These are phyloP conservation scores for Parasitella parasitica DNA, from an alignment of 371 early-diverging fungal species.

Conservation along the genomic window DNA sequence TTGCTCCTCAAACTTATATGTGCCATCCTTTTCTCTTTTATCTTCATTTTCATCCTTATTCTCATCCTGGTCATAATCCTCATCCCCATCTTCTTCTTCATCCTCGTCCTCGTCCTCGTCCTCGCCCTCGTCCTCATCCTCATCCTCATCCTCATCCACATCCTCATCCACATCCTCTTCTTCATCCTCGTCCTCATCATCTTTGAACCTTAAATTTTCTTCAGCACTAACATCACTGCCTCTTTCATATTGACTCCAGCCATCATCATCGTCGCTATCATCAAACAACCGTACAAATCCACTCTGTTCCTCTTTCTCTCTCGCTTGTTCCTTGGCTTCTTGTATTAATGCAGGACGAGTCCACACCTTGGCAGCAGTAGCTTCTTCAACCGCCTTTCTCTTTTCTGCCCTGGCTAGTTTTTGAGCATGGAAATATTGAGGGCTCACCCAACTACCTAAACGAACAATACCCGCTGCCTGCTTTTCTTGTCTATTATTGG, in stretches of 20 bases:
- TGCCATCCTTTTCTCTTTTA: too few species aligned
- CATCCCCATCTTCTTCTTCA: background rate
- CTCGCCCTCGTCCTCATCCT: slow-evolving; percentile 5
- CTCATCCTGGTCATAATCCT: slow-evolving; percentile 1
- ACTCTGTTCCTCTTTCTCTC: slow-evolving; percentile 31
- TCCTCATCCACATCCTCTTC: slow-evolving; percentile 18
- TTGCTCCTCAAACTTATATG: too few species aligned
- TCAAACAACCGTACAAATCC: slow-evolving; percentile 46
- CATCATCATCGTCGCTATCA: slow-evolving; percentile 43
- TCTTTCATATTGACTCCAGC: slow-evolving; percentile 28
- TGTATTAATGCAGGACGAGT: background rate
- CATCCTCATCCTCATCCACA: slow-evolving; percentile 14
- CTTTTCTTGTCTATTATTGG: slow-evolving; percentile 3
- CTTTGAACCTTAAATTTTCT: slow-evolving; percentile 19
- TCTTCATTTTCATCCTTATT: too few species aligned
- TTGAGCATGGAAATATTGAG: slow-evolving; percentile 35
- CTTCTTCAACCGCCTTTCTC: slow-evolving; percentile 7
- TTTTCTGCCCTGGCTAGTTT: slow-evolving; percentile 19
- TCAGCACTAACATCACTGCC: background rate
- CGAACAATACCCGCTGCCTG: slow-evolving; percentile 28
- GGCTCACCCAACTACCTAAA: slow-evolving; percentile 37
- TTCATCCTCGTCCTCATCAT: slow-evolving; percentile 12
- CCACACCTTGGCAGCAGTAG: slow-evolving; percentile 12
- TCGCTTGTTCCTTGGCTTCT: background rate
- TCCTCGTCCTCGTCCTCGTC: slow-evolving; percentile 8